Evolutionary conservation across 2,329 filamentous ascomycete species (phyloP), one percentile per base, ranked within the genome.

Genomic region (Rhinocladiella similis): DNA sequence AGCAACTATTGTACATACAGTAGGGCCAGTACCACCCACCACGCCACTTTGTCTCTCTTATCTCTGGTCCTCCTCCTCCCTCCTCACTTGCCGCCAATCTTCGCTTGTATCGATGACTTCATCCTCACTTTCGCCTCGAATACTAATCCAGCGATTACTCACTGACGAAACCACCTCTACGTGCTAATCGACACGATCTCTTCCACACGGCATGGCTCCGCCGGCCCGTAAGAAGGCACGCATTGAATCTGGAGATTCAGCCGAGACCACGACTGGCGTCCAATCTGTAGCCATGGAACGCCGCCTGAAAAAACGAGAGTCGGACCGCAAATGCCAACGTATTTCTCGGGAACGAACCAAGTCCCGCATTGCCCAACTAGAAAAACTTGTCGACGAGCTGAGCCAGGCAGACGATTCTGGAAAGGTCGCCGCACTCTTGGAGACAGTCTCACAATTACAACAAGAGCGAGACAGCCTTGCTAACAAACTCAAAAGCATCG

Each of bases 401-500:
- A 50, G 22, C 33, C 14, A 39, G 20, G 47, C 39, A 5, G 48
- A 56, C 18, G 38, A 36, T 10, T 54, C 47, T 18, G 60, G 57
- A 9, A 27, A 55, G 27, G 25, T 59, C 14, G 54, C 47, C 16
- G 48, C 51, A 16, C 45, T 63, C 19, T n/a, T 63, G 42, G 52
- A 45, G 18, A 43, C 47, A 13, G 29, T 63, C 33, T 39, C 51
- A 12, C 54, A 60, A 6, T 27, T 55, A 18, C 35, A 56, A 39
- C 39, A 57, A 33, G 60, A 63, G 42, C 50, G 60, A 18, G 57
- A 63, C 29, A 47, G 22, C 2, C 52, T 63, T 16, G 47, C 54
- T 7, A 54, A 56, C 14, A 57, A 59, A 42, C 41, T 63, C 9
- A 55, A 51, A 43, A 51, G 39, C 19, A 59, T 63, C 27, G 53